Conservation (phyloP, 768 basidiomycete species). For the Fomitopsis serialis region DNA sequence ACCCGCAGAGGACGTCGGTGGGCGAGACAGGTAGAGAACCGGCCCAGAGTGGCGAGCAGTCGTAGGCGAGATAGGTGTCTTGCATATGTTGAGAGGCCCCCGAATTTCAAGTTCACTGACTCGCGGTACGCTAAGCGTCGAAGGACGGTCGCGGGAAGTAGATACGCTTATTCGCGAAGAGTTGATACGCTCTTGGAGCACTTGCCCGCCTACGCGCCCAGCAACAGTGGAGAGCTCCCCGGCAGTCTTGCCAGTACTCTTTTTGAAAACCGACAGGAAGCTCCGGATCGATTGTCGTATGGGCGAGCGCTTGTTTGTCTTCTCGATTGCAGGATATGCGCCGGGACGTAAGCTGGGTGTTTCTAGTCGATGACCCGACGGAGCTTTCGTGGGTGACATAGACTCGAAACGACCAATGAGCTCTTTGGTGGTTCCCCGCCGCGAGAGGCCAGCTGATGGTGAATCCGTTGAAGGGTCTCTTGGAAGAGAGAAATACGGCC, state of each 20-base stretch:
- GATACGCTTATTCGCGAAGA: background rate
- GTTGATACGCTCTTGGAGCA: background rate
- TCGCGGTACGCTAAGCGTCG: slow-evolving; percentile 2
- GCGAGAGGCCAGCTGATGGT: slow-evolving; percentile 5
- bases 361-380: background rate
- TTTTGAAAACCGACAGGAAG: slow-evolving; percentile 58
- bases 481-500: slow-evolving; percentile 13
- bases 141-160: background rate
- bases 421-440: slow-evolving; percentile 38
- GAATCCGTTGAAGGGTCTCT: background rate
- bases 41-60: slow-evolving; percentile 27
- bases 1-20: slow-evolving; percentile 15
- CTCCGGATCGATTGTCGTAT: slow-evolving; percentile 62
- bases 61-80: slow-evolving; percentile 15
- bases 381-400: slow-evolving; percentile 18
- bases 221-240: slow-evolving; percentile 3
- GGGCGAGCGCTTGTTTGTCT: slow-evolving; percentile 47
- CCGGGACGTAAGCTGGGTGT: slow-evolving; percentile 1
- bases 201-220: slow-evolving; percentile 4
- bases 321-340: slow-evolving; percentile 6
- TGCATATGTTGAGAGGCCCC: slow-evolving; percentile 16
- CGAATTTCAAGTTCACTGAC: background rate
- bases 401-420: slow-evolving; percentile 52
- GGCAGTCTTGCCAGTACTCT: slow-evolving; percentile 24
- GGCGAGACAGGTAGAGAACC: slow-evolving; percentile 43